Base-by-base conservation (phyloP, 768 basidiomycete species). In the Pisolithus orientalis region DNA sequence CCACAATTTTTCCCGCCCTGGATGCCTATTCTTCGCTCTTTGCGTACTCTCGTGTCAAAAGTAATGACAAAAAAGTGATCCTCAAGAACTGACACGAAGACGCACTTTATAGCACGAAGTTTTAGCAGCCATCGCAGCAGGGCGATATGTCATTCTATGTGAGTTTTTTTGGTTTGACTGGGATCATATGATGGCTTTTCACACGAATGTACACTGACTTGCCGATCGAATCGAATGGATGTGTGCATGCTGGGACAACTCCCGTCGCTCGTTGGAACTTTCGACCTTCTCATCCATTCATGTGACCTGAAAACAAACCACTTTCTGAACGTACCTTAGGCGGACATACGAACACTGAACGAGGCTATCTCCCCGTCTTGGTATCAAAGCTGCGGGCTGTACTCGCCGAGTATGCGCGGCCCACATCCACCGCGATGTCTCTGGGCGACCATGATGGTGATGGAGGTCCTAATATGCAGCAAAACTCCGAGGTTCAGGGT, bases 331-430 rank as follows among this genome's bases (percentile, higher is more conserved):
- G 10, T 34, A 14, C 34, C 13, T 34, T 47, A 90, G 89, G 87
- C 65, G 90, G 90, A 16, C 95, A 97, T 70, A 88, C 91, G 14
- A 94, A 94, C 70, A 94, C 94, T 42, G 95, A 98, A 72, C 87
- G 94, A 31, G 92, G 92, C 0, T 97, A 91, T 70, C 84, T 98
- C 50, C 80, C 84, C 16, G 72, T 81, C 24, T 79, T 97, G 31
- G 84, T 84, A 38, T 68, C 73, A 11, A 84, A 82, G 68, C 74
- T 97, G 63, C 45, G 80, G 84, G 65, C 71, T 88, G 54, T 67
- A 59, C 62, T 68, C 55, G 10, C 58, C 27, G 65, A 61, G 60
- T 60, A 68, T 59, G 64, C 57, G 38, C 66, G 68, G 31, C 24
- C 51, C 44, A 14, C 13, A 13, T 14, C 34, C 14, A 5, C 34